These are phyloP conservation scores for Uronychia setigera DNA, from an alignment of 73 alveolate genomes.

Conservation along the genomic window DNA sequence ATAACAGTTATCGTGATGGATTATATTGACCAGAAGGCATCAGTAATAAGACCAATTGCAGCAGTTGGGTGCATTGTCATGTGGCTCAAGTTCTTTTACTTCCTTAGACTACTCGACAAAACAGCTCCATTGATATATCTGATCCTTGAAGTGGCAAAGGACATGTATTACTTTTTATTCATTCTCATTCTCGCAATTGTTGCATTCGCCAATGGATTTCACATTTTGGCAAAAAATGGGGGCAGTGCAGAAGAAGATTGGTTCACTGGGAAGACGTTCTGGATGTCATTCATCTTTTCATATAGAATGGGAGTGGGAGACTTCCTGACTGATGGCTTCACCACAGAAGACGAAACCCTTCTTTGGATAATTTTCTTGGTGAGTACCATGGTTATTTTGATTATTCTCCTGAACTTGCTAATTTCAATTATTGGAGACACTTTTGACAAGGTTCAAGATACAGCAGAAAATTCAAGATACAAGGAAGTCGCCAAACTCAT, in stretches of 20 bases:
- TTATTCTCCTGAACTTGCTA: conserved; percentile 45
- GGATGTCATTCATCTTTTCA: conserved; percentile 20
- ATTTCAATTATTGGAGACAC: conserved; percentile 52
- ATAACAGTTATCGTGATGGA: conserved; percentile 18
- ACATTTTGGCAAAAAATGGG: not conserved
- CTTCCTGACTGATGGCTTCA: conserved; percentile 25
- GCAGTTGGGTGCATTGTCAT: conserved; percentile 26
- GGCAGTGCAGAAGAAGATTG: not conserved
- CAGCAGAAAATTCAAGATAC: conserved; percentile 11
- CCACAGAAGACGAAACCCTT: not conserved
- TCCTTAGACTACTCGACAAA: conserved; percentile 18
- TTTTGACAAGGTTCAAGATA: conserved; percentile 25
- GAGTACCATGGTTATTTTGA: conserved; percentile 11
- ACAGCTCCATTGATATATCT: conserved; percentile 42
- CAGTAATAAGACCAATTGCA: conserved; percentile 19
- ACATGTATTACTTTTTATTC: conserved; percentile 21
- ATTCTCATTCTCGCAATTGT: conserved; percentile 9
- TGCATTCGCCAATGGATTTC: conserved; percentile 24
- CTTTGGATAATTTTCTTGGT: conserved; percentile 36
- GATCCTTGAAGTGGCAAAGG: conserved; percentile 13
- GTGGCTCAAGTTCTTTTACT: conserved; percentile 32
- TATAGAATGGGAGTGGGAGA: conserved; percentile 39
- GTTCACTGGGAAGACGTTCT: not conserved
- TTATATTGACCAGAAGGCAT: not conserved
- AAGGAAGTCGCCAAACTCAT: conserved; percentile 28